These are phyloP conservation scores for Schizophyllum commune DNA, from an alignment of 1,284 basidiomycete species.

Conservation along the genomic window DNA sequence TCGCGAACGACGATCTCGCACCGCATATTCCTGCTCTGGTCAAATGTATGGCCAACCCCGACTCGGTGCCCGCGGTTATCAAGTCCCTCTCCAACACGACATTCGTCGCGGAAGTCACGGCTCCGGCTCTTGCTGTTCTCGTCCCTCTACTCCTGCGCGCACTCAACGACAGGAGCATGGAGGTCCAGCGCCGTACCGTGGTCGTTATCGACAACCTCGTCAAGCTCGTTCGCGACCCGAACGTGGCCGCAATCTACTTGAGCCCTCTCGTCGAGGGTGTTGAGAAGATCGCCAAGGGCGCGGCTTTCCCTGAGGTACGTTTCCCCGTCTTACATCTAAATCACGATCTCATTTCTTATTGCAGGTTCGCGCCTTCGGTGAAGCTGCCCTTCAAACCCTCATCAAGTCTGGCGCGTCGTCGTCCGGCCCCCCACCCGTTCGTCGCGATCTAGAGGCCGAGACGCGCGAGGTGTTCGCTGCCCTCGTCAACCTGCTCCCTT, in stretches of 20 bases:
- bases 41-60: conserved; percentile 91
- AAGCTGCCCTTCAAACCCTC: conserved; percentile 71
- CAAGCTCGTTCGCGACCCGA: conserved; percentile 92
- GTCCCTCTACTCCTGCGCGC: conserved; percentile 91
- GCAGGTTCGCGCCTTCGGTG: conserved; percentile 87
- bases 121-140: conserved; percentile 92
- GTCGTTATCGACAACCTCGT: conserved; percentile 97
- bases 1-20: conserved; percentile 91
- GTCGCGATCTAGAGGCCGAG: conserved; percentile 62
- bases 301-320: conserved; percentile 90
- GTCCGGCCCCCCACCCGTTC: conserved; percentile 52
- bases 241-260: conserved; percentile 85
- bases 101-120: conserved; percentile 96
- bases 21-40: conserved; percentile 90
- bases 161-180: conserved; percentile 94
- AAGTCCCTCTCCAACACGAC: conserved; percentile 93
- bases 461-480: conserved; percentile 45
- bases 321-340: conserved; percentile 12
- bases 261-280: conserved; percentile 89
- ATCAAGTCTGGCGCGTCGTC: conserved; percentile 76
- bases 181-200: conserved; percentile 82
- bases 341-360: conserved; percentile 10
- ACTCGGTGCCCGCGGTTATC: conserved; percentile 86
- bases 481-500: conserved; percentile 56
- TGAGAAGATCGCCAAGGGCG: conserved; percentile 83